phyloP scores from a whole-genome alignment of 73 alveolate genomes.

The Breviolum minutum region DNA sequence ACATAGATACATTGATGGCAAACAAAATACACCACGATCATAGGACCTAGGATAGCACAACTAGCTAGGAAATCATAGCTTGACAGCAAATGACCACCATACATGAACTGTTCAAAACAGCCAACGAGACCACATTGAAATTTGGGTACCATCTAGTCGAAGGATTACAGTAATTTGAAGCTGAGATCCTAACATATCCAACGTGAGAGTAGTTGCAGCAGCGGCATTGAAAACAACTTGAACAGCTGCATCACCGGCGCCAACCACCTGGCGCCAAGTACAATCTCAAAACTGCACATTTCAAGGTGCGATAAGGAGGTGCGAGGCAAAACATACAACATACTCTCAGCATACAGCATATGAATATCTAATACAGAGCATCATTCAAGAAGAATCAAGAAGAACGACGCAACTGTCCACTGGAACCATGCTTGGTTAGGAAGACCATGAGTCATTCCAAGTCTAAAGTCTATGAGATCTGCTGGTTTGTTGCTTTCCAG shows the following conservation, averaged over 20 bases:
- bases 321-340: background rate
- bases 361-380: background rate
- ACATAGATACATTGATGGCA: too few relatives aligned
- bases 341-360: background rate
- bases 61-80: too few relatives aligned
- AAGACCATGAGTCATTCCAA: too few relatives aligned
- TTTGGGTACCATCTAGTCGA: too few relatives aligned
- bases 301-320: background rate
- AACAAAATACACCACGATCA: too few relatives aligned
- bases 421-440: background rate
- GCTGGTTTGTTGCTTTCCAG: background rate
- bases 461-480: background rate
- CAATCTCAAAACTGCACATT: background rate
- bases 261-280: constrained; percentile 9
- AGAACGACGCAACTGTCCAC: background rate
- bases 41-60: too few relatives aligned
- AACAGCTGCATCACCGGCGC: constrained; percentile 51
- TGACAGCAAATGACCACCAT: too few relatives aligned
- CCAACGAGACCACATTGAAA: too few relatives aligned
- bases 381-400: background rate
- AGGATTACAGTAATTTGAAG: background rate
- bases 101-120: too few relatives aligned
- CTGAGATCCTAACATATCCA: constrained; percentile 26
- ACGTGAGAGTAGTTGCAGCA: constrained; percentile 25
- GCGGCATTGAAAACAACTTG: constrained; percentile 36